Base-by-base conservation (phyloP, 2,329 filamentous ascomycete genomes). In the Ophiostoma sp. region DNA sequence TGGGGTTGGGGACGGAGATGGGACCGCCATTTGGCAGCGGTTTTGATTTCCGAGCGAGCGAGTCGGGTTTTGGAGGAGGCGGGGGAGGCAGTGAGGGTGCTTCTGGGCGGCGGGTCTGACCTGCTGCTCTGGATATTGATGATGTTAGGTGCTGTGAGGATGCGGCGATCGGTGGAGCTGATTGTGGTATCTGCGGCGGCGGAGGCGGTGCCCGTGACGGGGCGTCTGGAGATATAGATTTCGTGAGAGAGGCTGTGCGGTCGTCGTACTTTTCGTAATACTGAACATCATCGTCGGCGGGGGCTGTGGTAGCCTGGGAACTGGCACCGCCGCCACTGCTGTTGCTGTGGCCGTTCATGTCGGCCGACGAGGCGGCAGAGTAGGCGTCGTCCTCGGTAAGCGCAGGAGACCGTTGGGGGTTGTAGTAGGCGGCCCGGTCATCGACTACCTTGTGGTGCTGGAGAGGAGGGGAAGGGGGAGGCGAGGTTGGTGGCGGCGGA, bases 321-420 rank as follows among this genome's bases (percentile, higher is more conserved):
- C 70, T 72, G 27, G 69, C 68, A 4, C 68, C 70, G 7, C 66
- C 49, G 55, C 42, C 41, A 5, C 18, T 45, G 16, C 68, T 67
- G 42, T 64, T 45, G 66, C 66, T 64, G 55, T 70, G 66, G 65
- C 70, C 70, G 62, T 40, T 70, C 71, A 71, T 72, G 52, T 71
- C 69, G 12, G 67, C 47, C 64, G 71, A 72, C 47, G 71, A 72
- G 68, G 65, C 68, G 40, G 68, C 62, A 4, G 71, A 71, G 41
- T 64, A 64, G 41, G 36, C 45, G 66, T 67, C 68, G 66, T 67
- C 63, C 47, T 64, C 64, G 18, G 65, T 38, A 12, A 36, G 40
- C 27, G 67, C 52, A 9, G 66, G 60, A 16, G 66, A 66, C 3
- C 66, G 68, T 16, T 65, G 49, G 42, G 67, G 68, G 42, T 64